Evolutionary conservation across 164 flowering plant genomes (phyloP), one percentile per base, ranked within the genome.

Genomic region (Buxus sempervirens): DNA sequence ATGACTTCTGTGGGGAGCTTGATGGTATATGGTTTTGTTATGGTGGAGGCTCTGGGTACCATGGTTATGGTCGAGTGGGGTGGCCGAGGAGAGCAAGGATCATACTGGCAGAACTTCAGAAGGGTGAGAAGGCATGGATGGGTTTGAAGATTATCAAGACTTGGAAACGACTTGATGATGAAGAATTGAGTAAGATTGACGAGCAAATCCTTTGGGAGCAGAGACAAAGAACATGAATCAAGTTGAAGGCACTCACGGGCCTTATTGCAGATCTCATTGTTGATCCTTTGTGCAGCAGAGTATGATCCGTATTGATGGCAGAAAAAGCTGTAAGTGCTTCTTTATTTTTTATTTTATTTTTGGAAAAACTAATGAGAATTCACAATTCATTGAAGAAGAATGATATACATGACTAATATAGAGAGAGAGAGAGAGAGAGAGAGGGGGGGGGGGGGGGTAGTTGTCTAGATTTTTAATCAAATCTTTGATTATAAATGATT

Each of bases 11-110:
- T 76, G 97, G 98, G 49, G 79, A 81, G 54, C 41, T 94, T 12
- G 71, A 77, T 28, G 89, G 90, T 18, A 83, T 91, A 67, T 85
- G 90, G 94, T 83, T 94, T 68, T 94, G 97, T 72, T 91, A 90
- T 74, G 96, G 96, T 51, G 97, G 98, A 26, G 97, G 95, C 16
- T 77, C 77, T 72, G 98, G 98, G 21, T 94, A 94, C 75, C 97
- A 94, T 80, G 98, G 79, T 18, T 94, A 94, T 72, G 98, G 96
- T 21, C 77, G 58, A 63, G 83, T 80, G 6, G 95, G 97, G 1
- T 86, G 91, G 95, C 76, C 81, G 14, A 80, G 98, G 69, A 84
- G 97, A 69, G 88, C 84, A 13, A 85, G 98, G 73, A 75, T 91
- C 18, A 77, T 94, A 57, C n/a, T 75, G 54, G 84, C 81, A 20